Percentiles rank a stretch among this genome's conserved stretches.
Conservation (phyloP, 371 early-diverging fungal species). For the Mortierella sp. region DNA sequence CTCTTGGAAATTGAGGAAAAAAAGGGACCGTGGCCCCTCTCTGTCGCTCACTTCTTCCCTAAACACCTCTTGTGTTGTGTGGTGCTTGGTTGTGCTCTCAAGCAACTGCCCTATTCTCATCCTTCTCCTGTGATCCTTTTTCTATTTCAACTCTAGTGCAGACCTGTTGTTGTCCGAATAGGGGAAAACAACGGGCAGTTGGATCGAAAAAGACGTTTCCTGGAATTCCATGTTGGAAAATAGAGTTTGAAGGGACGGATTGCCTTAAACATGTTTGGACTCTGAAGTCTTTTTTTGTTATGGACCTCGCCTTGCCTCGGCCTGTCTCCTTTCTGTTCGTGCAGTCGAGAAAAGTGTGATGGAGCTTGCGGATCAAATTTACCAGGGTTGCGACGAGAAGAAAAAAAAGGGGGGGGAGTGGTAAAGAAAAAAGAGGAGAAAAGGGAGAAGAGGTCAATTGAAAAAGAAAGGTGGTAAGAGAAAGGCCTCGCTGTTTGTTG, state of each 20-base stretch:
- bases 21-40: conserved; percentile 6
- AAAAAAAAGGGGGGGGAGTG: neutral
- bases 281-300: neutral
- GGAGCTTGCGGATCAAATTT: neutral
- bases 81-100: neutral
- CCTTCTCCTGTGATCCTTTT: neutral
- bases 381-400: neutral
- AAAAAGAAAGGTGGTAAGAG: neutral
- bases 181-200: conserved; percentile 12
- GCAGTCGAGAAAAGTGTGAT: neutral
- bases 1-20: neutral
- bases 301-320: no score
- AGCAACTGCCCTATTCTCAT: neutral
- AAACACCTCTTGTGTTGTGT: no score
- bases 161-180: neutral
- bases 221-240: conserved; percentile 10
- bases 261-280: neutral
- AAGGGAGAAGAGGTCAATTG: neutral
- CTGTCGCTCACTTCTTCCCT: neutral
- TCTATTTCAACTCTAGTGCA: conserved; percentile 2
- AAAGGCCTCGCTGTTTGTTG: neutral
- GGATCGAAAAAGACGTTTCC: conserved; percentile 11
- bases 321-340: neutral
- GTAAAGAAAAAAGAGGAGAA: neutral
- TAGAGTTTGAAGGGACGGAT: neutral